Percentiles rank a stretch among this genome's conserved stretches.
Evolutionary conservation across 1,284 basidiomycete genomes (phyloP).

Genomic region (Veloboletus limbatus): DNA sequence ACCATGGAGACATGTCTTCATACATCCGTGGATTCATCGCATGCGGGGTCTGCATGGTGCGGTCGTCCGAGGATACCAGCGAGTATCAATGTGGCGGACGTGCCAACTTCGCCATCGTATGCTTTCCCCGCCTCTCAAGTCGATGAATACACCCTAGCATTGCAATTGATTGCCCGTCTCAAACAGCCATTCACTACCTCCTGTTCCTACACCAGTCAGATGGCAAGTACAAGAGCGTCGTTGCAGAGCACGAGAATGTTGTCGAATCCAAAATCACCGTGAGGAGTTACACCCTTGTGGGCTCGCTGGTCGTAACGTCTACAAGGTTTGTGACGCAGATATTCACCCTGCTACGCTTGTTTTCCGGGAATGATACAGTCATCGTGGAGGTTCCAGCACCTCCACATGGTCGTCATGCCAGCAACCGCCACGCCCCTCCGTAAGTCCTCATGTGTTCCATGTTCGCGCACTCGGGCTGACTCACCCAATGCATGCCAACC

Average conservation of each 20-base stretch:
- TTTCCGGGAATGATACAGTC: too few relatives aligned
- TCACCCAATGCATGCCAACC: too few relatives aligned
- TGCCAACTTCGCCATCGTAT: background rate
- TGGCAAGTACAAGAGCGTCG: slow-evolving; percentile 3
- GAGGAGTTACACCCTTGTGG: background rate
- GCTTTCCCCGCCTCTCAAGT: background rate
- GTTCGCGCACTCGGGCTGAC: too few relatives aligned
- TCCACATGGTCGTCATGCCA: too few relatives aligned
- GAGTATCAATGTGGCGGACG: background rate
- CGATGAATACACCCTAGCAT: background rate
- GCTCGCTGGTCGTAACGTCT: background rate
- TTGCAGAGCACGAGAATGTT: slow-evolving; percentile 3
- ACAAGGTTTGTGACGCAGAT: background rate
- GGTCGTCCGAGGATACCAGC: background rate
- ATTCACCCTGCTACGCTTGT: too few relatives aligned
- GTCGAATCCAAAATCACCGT: background rate
- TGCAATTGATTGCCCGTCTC: slow-evolving; percentile 1
- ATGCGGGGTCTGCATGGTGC: background rate
- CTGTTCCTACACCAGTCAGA: background rate
- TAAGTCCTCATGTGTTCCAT: too few relatives aligned
- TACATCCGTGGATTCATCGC: slow-evolving; percentile 2
- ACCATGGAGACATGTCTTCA: background rate
- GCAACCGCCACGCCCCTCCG: too few relatives aligned
- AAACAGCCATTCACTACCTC: slow-evolving; percentile 4
- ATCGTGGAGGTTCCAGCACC: too few relatives aligned